Conservation (phyloP, 805 yeast species). For the Candida loeiensis region DNA sequence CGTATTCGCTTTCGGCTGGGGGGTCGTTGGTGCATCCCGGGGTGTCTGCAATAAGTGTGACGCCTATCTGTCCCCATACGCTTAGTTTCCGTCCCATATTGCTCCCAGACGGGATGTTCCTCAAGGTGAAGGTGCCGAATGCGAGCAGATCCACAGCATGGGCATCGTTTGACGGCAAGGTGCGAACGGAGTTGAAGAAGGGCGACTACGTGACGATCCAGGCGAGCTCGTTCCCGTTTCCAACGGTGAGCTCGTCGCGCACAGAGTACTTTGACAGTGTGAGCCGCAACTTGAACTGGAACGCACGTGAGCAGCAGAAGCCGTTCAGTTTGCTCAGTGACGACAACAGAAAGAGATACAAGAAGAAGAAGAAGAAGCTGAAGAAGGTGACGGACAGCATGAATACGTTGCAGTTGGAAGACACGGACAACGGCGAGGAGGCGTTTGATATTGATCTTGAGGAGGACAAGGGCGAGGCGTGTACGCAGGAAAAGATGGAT, state of each 20-base stretch:
- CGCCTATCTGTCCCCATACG: slow-evolving; percentile 96
- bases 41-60: slow-evolving; percentile 85
- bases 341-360: slow-evolving; percentile 42
- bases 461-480: slow-evolving; percentile 23
- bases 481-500: too few species aligned
- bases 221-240: slow-evolving; percentile 91
- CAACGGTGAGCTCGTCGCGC: slow-evolving; percentile 75
- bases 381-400: slow-evolving; percentile 2
- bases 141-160: slow-evolving; percentile 87
- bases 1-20: slow-evolving; percentile 92
- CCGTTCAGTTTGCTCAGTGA: slow-evolving; percentile 63
- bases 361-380: slow-evolving; percentile 10
- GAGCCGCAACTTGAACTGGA: slow-evolving; percentile 88
- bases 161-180: slow-evolving; percentile 95
- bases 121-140: slow-evolving; percentile 75
- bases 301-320: slow-evolving; percentile 82
- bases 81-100: slow-evolving; percentile 88
- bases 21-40: slow-evolving; percentile 94
- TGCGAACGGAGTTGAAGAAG: slow-evolving; percentile 70
- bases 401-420: slow-evolving; percentile 8
- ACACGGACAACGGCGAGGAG: slow-evolving; percentile 16
- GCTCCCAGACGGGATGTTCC: slow-evolving; percentile 87
- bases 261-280: slow-evolving; percentile 82
- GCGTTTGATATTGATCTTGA: slow-evolving; percentile 31
- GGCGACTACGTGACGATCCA: slow-evolving; percentile 85